Base-by-base conservation (phyloP, 1,284 basidiomycete species). In the Pseudozyma sp. region DNA sequence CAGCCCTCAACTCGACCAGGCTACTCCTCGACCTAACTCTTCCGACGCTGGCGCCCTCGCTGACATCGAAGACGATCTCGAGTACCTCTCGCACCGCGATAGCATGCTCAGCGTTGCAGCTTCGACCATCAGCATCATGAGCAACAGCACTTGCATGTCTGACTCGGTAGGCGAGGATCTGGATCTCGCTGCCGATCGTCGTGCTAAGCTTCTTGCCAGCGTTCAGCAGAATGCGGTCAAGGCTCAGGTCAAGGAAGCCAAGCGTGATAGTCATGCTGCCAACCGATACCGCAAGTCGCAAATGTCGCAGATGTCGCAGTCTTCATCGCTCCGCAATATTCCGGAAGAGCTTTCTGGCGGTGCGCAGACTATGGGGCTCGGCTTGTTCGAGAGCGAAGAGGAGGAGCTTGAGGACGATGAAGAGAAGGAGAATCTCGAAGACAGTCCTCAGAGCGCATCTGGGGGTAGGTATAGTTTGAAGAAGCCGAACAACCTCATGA, bases 101-200 rank as follows among this genome's bases (percentile, higher is more conserved):
- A 69, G 66, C 59, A 52, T 74, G 65, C 50, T 69, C 62, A 74
- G 71, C 44, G 71, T 74, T 25, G 71, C 71, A 19, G 71, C 71
- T 0, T 74, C 71, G 9, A 77, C 75, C 14, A 68, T 77, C 54
- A 77, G 75, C 55, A 63, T 70, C 31, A 61, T 66, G 52, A 77
- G 71, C 72, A 76, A 71, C 62, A 70, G 72, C 63, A 73, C 70
- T 6, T 70, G 67, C 65, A 59, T 53, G 59, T 70, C 75, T 10
- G 75, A 77, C 57, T 42, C 65, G 48, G 53, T 74, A 54, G 61
- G 75, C n/a, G 75, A 74, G 14, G 69, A 72, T 35, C 49, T 69
- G 43, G 73, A 69, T 14, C 38, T 52, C 5, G 69, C 75, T 3
- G 75, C 71, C 9, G 65, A 71, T 25, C 67, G 75, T 31, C 57